phyloP scores from a whole-genome alignment of 371 early-diverging fungal genomes.

The Chytridiales sp. region DNA sequence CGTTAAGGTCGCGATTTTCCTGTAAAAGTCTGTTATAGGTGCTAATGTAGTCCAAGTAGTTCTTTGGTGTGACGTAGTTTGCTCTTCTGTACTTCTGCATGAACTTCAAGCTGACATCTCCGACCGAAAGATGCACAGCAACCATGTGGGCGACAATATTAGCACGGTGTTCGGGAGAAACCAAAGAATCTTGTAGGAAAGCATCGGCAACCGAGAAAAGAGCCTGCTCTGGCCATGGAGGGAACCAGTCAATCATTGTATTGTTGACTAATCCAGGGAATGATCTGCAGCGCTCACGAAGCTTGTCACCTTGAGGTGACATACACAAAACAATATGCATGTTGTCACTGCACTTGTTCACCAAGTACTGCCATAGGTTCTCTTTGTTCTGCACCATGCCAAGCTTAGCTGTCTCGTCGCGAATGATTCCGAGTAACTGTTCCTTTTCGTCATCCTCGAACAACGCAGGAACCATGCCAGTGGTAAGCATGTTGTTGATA shows the following conservation, averaged over 20 bases:
- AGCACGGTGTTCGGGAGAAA: slow-evolving; percentile 45
- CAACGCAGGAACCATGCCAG: slow-evolving; percentile 59
- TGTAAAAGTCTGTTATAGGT: slow-evolving; percentile 54
- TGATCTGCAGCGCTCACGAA: slow-evolving; percentile 57
- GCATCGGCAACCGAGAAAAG: slow-evolving; percentile 59
- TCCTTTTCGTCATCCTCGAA: slow-evolving; percentile 64
- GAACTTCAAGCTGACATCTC: slow-evolving; percentile 45
- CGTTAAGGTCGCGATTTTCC: slow-evolving; percentile 55
- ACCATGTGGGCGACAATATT: slow-evolving; percentile 58
- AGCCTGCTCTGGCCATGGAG: slow-evolving; percentile 64
- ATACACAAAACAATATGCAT: slow-evolving; percentile 59
- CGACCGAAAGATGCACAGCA: slow-evolving; percentile 54
- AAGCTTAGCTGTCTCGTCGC: slow-evolving; percentile 52
- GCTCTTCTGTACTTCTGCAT: slow-evolving; percentile 56
- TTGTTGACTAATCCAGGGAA: slow-evolving; percentile 64
- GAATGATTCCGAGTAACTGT: slow-evolving; percentile 41
- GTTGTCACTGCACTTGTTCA: slow-evolving; percentile 56
- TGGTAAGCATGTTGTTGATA: slow-evolving; percentile 63
- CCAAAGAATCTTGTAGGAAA: slow-evolving; percentile 45
- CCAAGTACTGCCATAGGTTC: slow-evolving; percentile 58
- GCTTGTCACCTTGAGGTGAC: slow-evolving; percentile 63
- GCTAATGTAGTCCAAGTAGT: slow-evolving; percentile 60
- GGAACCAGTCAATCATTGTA: slow-evolving; percentile 64
- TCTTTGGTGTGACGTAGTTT: slow-evolving; percentile 62
- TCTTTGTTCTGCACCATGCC: slow-evolving; percentile 52